These are phyloP conservation scores for Terana coerulea DNA, from an alignment of 768 basidiomycete species.

Conservation along the genomic window DNA sequence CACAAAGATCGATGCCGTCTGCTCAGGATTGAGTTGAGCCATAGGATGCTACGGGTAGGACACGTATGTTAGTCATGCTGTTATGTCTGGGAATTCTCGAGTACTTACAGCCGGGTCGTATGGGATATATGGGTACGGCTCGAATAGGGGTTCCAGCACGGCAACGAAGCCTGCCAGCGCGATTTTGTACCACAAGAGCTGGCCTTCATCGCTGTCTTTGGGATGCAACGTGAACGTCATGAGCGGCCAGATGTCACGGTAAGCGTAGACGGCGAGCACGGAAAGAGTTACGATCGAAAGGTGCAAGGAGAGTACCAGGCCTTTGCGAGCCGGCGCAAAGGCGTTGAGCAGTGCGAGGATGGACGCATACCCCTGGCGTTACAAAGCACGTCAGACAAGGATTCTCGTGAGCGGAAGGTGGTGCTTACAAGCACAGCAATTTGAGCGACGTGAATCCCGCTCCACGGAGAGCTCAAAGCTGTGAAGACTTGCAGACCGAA, in stretches of 20 bases:
- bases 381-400: neutral
- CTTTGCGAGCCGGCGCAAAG: slow-evolving; percentile 4
- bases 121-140: slow-evolving; percentile 32
- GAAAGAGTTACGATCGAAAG: slow-evolving; percentile 45
- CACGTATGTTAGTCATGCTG: neutral
- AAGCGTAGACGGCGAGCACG: slow-evolving; percentile 45
- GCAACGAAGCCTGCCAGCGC: slow-evolving; percentile 39
- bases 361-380: slow-evolving; percentile 17
- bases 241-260: slow-evolving; percentile 58
- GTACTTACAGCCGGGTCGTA: slow-evolving; percentile 10
- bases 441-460: neutral
- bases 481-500: slow-evolving; percentile 2
- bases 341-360: slow-evolving; percentile 19
- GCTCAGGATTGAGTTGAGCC: slow-evolving; percentile 38
- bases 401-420: neutral
- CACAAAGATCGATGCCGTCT: slow-evolving; percentile 38
- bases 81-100: neutral
- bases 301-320: slow-evolving; percentile 34
- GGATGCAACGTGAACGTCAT: slow-evolving; percentile 47
- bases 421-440: slow-evolving; percentile 1
- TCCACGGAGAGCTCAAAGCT: neutral
- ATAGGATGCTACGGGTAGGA: slow-evolving; percentile 12
- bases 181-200: slow-evolving; percentile 52
- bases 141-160: slow-evolving; percentile 46
- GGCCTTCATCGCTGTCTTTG: slow-evolving; percentile 42